Evolutionary conservation across 805 yeast genomes (phyloP).

Genomic region (Starmerella ratchasimensis): DNA sequence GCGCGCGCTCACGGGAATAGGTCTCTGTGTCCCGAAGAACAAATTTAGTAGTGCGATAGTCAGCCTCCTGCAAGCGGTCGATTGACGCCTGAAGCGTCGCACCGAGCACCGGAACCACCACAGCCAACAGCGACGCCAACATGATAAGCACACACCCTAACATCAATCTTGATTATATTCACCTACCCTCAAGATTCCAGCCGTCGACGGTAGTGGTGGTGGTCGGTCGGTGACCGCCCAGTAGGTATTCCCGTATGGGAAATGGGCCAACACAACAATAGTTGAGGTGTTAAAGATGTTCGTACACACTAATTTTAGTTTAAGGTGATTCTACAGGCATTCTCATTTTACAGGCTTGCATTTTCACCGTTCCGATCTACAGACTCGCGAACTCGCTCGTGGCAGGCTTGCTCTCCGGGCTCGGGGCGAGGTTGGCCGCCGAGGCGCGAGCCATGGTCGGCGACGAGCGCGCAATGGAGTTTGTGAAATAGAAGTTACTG

Average conservation of each 20-base stretch:
- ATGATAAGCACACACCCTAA: constrained; percentile 2
- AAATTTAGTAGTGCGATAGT: constrained; percentile 4
- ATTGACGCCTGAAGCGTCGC: constrained; percentile 9
- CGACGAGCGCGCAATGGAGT: constrained; percentile 72
- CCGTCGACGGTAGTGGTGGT: too few species aligned
- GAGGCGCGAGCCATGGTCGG: constrained; percentile 86
- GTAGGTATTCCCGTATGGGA: too few species aligned
- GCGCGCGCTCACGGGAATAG: constrained; percentile 2
- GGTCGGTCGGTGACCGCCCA: too few species aligned
- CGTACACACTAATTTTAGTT: too few species aligned
- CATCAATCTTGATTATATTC: too few species aligned
- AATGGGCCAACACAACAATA: too few species aligned
- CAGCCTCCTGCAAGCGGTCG: constrained; percentile 1
- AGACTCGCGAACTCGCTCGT: not conserved
- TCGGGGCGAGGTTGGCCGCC: constrained; percentile 25
- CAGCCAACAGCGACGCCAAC: not conserved
- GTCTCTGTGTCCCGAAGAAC: constrained; percentile 8
- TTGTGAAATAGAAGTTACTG: constrained; percentile 76
- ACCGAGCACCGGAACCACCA: constrained; percentile 3
- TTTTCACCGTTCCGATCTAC: not conserved
- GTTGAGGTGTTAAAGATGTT: too few species aligned
- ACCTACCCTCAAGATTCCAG: too few species aligned
- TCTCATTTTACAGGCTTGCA: not conserved
- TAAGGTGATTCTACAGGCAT: too few species aligned
- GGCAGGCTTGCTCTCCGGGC: not conserved